Conservation (phyloP, 164 flowering plant species). For the Vitis vinifera region ASM3070453v1 NC_081820.1:24103001-24103500, state of each 20-base stretch:
- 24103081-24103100: conserved; percentile 64
- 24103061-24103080: conserved; percentile 66
- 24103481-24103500: neutral
- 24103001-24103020: conserved; percentile 90
- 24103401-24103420: no score
- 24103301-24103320: no score
- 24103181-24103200: neutral
- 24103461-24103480: neutral
- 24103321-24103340: no score
- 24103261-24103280: no score
- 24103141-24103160: neutral
- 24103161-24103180: neutral
- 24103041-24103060: conserved; percentile 89
- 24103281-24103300: no score
- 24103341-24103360: no score
- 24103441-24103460: no score
- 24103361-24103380: no score
- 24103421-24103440: no score
- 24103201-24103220: neutral
- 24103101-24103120: neutral
- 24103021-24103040: conserved; percentile 87
- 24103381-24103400: no score
- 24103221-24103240: neutral
- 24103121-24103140: neutral
- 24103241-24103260: no score